phyloP scores from a whole-genome alignment of 2,329 filamentous ascomycete species.

The Fusarium goolgardi region DNA sequence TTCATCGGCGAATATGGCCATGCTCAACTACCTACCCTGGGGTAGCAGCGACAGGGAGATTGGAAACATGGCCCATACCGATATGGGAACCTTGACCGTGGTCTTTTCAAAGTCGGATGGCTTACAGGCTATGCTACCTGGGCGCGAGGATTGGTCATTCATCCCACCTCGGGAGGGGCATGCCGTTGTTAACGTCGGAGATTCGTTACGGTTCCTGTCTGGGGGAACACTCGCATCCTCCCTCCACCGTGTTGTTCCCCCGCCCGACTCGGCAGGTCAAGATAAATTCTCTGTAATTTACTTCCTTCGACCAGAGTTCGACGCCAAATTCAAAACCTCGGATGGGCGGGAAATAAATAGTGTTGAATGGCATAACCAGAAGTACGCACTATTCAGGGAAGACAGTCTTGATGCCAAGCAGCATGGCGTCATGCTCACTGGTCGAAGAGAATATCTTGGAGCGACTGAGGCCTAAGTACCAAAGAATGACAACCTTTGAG shows the following conservation, averaged over 20 bases:
- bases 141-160: constrained; percentile 32
- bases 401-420: constrained; percentile 28
- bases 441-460: constrained; percentile 31
- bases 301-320: constrained; percentile 39
- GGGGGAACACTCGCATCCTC: constrained; percentile 19
- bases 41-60: constrained; percentile 22
- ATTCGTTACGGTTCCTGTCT: not conserved
- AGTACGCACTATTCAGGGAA: constrained; percentile 38
- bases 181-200: constrained; percentile 1
- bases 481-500: too few species aligned
- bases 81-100: constrained; percentile 40
- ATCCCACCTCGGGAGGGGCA: constrained; percentile 10
- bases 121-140: constrained; percentile 34
- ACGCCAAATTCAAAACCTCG: constrained; percentile 29
- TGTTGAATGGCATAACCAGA: constrained; percentile 41
- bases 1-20: constrained; percentile 29
- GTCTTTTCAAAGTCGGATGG: constrained; percentile 38
- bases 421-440: constrained; percentile 33
- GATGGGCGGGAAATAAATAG: constrained; percentile 32
- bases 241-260: constrained; percentile 39
- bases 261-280: constrained; percentile 23
- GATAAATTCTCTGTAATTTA: constrained; percentile 41
- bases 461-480: not conserved
- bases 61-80: constrained; percentile 39
- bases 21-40: constrained; percentile 36